Percentiles rank a stretch among this genome's conserved stretches.
Conservation (phyloP, 495 filamentous ascomycete genomes). For the Hypomontagnella monticulosa region DNA sequence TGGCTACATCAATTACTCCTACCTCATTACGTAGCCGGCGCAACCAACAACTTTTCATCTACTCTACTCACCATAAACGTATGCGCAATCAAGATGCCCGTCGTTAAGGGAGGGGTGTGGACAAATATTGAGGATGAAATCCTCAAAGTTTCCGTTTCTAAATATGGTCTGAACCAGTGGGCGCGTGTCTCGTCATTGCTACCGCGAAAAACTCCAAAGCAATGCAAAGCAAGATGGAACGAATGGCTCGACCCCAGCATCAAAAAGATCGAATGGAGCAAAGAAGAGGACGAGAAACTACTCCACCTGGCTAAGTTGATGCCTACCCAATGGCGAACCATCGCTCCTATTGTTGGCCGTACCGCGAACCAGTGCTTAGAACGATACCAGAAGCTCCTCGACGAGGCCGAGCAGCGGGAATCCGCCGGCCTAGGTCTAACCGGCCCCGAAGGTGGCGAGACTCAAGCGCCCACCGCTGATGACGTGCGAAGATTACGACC, state of each 20-base stretch:
- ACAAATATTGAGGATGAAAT: constrained; percentile 86
- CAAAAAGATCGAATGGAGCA: constrained; percentile 97
- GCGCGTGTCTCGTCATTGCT: constrained; percentile 97
- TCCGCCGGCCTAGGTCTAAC: constrained; percentile 80
- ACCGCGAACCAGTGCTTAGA: constrained; percentile 97
- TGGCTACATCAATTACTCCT: background rate
- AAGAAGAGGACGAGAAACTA: constrained; percentile 98
- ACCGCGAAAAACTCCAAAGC: constrained; percentile 96
- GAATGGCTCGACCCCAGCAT: constrained; percentile 99
- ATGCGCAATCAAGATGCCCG: constrained; percentile 74
- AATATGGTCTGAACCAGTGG: constrained; percentile 99
- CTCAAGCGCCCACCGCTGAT: constrained; percentile 88
- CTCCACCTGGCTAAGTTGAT: constrained; percentile 97
- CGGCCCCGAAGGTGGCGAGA: constrained; percentile 88
- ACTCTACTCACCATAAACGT: background rate
- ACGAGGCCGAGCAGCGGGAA: constrained; percentile 94
- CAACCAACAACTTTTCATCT: background rate
- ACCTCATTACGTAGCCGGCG: background rate
- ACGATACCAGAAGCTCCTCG: constrained; percentile 93
- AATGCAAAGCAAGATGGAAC: constrained; percentile 97
- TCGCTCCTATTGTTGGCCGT: constrained; percentile 94
- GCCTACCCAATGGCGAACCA: constrained; percentile 99
- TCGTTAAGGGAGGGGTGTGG: constrained; percentile 99
- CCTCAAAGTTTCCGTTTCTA: constrained; percentile 93
- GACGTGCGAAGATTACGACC: constrained; percentile 90